Conservation (phyloP, 2,329 filamentous ascomycete genomes). For the Emergomyces africanus region DNA sequence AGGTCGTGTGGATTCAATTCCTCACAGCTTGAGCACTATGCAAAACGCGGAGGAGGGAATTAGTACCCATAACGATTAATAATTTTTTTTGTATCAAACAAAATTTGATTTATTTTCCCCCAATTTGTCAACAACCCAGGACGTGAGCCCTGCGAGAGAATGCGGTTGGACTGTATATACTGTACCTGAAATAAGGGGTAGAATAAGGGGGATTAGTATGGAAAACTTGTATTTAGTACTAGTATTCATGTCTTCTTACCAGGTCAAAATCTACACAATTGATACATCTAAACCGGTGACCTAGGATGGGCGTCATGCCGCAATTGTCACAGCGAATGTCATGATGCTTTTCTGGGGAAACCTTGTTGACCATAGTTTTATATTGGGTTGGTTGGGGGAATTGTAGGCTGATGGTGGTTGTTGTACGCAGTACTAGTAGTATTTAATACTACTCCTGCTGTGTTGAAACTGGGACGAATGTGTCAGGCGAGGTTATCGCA, state of each 20-base stretch:
- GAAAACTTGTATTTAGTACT: too few relatives aligned
- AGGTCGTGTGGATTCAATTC: neutral
- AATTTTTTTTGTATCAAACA: neutral
- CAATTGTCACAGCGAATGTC: constrained; percentile 5
- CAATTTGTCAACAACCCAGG: too few relatives aligned
- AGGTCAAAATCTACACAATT: constrained; percentile 6
- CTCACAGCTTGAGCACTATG: constrained; percentile 3
- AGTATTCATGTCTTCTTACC: constrained; percentile 1
- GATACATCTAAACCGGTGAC: constrained; percentile 5
- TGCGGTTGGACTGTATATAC: too few relatives aligned
- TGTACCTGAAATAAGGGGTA: neutral
- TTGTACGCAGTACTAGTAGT: too few relatives aligned
- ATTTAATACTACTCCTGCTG: too few relatives aligned
- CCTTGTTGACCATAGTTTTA: neutral
- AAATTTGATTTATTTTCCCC: too few relatives aligned
- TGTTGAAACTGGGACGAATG: neutral
- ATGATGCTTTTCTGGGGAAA: neutral
- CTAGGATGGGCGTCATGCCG: neutral
- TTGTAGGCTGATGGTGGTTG: too few relatives aligned
- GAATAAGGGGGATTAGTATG: neutral
- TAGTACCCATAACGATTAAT: neutral
- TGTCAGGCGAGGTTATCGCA: neutral
- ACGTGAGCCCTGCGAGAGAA: too few relatives aligned
- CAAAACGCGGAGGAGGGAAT: neutral
- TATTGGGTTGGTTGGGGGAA: too few relatives aligned